These are phyloP conservation scores for Schwanniomyces etchellsii DNA, from an alignment of 1,139 yeast species.

Conservation along the genomic window DNA sequence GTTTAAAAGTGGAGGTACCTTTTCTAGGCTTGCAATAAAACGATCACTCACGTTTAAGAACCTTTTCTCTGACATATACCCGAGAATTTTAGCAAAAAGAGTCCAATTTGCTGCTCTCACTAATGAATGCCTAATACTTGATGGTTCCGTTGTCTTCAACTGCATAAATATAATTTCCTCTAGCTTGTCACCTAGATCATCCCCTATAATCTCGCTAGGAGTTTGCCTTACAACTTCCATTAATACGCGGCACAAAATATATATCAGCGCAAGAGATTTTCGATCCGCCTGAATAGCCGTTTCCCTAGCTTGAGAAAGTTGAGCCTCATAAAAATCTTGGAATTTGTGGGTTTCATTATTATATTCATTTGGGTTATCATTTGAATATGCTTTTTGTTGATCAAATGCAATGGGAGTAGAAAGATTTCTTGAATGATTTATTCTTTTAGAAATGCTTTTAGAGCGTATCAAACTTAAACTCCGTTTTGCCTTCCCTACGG, in stretches of 20 bases:
- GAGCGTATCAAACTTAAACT: slow-evolving; percentile 39
- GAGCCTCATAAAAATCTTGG: slow-evolving; percentile 27
- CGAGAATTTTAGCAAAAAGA: slow-evolving; percentile 80
- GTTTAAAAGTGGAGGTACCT: slow-evolving; percentile 50
- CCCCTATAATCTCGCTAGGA: slow-evolving; percentile 65
- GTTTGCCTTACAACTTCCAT: slow-evolving; percentile 91
- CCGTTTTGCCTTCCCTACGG: slow-evolving; percentile 23
- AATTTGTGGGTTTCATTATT: slow-evolving; percentile 18
- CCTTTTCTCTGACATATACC: slow-evolving; percentile 81
- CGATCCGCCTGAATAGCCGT: slow-evolving; percentile 81
- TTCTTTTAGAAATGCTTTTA: slow-evolving; percentile 32
- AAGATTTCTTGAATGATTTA: slow-evolving; percentile 6
- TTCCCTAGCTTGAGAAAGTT: slow-evolving; percentile 55
- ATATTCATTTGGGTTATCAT: not conserved
- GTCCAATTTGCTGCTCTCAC: slow-evolving; percentile 93
- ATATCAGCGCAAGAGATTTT: slow-evolving; percentile 80
- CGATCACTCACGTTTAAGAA: slow-evolving; percentile 88
- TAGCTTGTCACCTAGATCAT: slow-evolving; percentile 73
- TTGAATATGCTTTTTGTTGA: slow-evolving; percentile 3
- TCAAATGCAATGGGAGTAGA: slow-evolving; percentile 8
- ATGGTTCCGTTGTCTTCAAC: slow-evolving; percentile 81
- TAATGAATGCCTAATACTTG: slow-evolving; percentile 51
- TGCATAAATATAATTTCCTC: slow-evolving; percentile 95
- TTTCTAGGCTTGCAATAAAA: slow-evolving; percentile 88
- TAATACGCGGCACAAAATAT: slow-evolving; percentile 85